Evolutionary conservation across 78 protist genomes (phyloP).

Genomic region (Guillardia theta): DNA sequence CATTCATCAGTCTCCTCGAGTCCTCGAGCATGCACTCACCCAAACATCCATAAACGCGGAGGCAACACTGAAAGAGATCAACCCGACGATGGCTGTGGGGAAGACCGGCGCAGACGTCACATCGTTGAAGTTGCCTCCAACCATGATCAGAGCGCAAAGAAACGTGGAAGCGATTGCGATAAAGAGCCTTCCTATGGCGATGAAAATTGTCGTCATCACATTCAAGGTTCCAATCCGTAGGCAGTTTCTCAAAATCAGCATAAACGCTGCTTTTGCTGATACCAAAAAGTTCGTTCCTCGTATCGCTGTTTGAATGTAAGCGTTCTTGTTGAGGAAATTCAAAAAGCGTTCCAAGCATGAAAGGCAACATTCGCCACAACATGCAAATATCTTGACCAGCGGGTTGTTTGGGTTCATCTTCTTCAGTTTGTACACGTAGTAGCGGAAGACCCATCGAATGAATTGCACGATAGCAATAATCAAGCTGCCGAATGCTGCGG

Average conservation of each 20-base stretch:
- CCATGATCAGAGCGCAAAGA: constrained; percentile 7
- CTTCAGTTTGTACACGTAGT: constrained; percentile 11
- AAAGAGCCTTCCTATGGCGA: neutral
- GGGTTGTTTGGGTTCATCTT: neutral
- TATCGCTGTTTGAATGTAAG: constrained; percentile 71
- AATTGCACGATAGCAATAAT: constrained; percentile 9
- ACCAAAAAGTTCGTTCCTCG: constrained; percentile 61
- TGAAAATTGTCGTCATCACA: neutral
- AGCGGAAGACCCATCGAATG: neutral
- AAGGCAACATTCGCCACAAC: constrained; percentile 74
- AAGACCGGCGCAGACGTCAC: neutral
- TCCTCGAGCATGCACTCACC: no score
- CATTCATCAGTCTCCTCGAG: no score
- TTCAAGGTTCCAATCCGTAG: constrained; percentile 62
- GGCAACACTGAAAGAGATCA: neutral
- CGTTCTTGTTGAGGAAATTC: constrained; percentile 76
- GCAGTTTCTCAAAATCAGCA: constrained; percentile 64
- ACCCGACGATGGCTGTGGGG: neutral
- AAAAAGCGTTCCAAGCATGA: constrained; percentile 68
- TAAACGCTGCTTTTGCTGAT: constrained; percentile 73
- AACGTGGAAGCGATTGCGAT: neutral
- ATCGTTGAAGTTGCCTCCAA: neutral
- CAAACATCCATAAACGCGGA: neutral
- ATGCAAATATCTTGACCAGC: neutral
- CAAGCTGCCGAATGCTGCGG: neutral